These are phyloP conservation scores for Thelonectria blattea DNA, from an alignment of 2,329 filamentous ascomycete genomes.

Conservation along the genomic window DNA sequence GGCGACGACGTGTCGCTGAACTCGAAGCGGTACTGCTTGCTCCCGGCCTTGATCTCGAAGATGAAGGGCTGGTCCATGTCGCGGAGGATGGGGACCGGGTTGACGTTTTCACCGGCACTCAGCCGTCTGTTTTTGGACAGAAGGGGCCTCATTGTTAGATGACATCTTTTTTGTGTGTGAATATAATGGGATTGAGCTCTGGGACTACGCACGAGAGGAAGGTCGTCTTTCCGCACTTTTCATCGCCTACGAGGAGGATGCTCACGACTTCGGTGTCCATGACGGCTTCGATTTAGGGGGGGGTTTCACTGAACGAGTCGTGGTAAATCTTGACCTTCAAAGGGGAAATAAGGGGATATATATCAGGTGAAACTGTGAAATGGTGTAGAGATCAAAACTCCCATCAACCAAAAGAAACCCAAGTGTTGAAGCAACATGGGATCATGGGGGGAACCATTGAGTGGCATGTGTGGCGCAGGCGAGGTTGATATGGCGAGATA, in stretches of 20 bases:
- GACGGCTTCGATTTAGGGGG: neutral
- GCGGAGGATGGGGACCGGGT: slow-evolving; percentile 56
- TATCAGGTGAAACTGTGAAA: neutral
- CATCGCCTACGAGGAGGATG: slow-evolving; percentile 65
- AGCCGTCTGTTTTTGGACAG: slow-evolving; percentile 52
- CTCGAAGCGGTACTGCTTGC: slow-evolving; percentile 57
- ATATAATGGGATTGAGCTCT: slow-evolving; percentile 12
- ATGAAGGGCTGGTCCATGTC: slow-evolving; percentile 67
- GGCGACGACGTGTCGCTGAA: slow-evolving; percentile 66
- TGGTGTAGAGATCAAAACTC: slow-evolving; percentile 6
- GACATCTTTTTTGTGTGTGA: neutral
- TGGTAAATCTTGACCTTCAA: neutral
- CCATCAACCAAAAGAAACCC: neutral
- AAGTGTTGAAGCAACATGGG: neutral
- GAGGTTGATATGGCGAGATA: neutral
- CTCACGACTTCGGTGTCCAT: slow-evolving; percentile 59
- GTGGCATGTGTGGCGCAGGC: slow-evolving; percentile 5
- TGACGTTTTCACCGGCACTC: slow-evolving; percentile 51
- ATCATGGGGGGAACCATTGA: neutral
- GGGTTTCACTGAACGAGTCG: neutral
- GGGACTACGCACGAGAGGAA: slow-evolving; percentile 62
- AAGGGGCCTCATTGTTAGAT: slow-evolving; percentile 17
- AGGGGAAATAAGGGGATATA: neutral
- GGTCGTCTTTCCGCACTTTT: slow-evolving; percentile 64
- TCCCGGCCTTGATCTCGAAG: slow-evolving; percentile 57